phyloP scores from a whole-genome alignment of 352 stramenopile genomes.

The Globisporangium cylindrosporum region DNA sequence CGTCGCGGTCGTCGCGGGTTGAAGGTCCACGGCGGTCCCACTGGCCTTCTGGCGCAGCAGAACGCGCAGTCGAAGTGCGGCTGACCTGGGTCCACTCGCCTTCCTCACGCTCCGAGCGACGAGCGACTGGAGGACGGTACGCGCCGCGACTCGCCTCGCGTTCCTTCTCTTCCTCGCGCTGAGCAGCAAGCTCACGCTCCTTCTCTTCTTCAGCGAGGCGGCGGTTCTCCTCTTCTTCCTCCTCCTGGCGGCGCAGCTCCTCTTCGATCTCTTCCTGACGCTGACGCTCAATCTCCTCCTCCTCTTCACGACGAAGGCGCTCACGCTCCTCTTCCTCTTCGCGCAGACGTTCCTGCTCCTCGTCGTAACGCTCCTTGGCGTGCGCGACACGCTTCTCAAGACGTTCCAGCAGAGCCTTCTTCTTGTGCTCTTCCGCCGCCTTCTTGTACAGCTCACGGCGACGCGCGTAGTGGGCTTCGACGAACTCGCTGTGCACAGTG shows the following conservation, averaged over 20 bases:
- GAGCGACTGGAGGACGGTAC: constrained; percentile 25
- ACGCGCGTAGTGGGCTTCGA: constrained; percentile 75
- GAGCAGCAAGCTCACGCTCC: constrained; percentile 25
- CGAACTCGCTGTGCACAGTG: constrained; percentile 69
- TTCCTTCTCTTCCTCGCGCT: constrained; percentile 41
- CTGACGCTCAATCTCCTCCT: constrained; percentile 52
- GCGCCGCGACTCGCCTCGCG: constrained; percentile 19
- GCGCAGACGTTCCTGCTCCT: constrained; percentile 59
- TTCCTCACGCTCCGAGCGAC: constrained; percentile 41
- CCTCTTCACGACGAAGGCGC: constrained; percentile 50
- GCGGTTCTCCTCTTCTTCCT: constrained; percentile 47
- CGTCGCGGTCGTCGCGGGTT: constrained; percentile 34
- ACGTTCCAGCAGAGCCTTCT: constrained; percentile 72
- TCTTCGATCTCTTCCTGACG: constrained; percentile 62
- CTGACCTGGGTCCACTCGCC: constrained; percentile 70
- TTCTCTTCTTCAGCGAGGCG: constrained; percentile 49
- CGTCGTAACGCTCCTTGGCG: constrained; percentile 67
- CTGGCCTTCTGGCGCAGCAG: constrained; percentile 44
- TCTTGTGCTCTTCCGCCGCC: constrained; percentile 79
- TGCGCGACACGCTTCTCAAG: constrained; percentile 60
- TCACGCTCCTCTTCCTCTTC: constrained; percentile 67
- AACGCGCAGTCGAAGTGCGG: constrained; percentile 24
- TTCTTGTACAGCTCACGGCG: constrained; percentile 88
- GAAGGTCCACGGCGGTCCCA: constrained; percentile 59
- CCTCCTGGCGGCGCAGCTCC: constrained; percentile 63